These are phyloP conservation scores for Trypanosoma lewisi DNA, from an alignment of 208 protist species.

Conservation along the genomic window DNA sequence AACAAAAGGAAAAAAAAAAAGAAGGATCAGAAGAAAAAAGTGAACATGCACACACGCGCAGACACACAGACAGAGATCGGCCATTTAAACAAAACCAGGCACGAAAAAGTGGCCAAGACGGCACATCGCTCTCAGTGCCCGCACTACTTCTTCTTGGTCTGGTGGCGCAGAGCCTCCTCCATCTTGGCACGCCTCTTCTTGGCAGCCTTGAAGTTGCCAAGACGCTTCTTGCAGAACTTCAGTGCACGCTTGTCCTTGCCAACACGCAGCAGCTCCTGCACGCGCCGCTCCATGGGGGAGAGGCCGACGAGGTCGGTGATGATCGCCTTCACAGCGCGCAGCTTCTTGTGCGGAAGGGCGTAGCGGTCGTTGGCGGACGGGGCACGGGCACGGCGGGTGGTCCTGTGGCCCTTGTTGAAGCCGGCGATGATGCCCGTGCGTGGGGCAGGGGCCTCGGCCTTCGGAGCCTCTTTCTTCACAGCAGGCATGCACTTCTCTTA, in stretches of 20 bases:
- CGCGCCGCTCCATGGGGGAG: conserved; percentile 92
- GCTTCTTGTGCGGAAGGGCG: conserved; percentile 85
- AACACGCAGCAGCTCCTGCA: conserved; percentile 93
- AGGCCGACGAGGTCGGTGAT: conserved; percentile 89
- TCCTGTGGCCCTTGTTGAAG: conserved; percentile 92
- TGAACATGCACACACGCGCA: conserved; percentile 2
- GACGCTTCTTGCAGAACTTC: conserved; percentile 94
- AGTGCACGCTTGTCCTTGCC: conserved; percentile 95
- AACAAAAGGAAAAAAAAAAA: conserved; percentile 2
- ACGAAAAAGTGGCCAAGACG: neutral
- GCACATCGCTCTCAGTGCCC: neutral
- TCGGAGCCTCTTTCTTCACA: conserved; percentile 19
- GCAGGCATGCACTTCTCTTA: conserved; percentile 48
- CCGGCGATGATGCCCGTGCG: conserved; percentile 89
- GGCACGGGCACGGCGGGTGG: conserved; percentile 80
- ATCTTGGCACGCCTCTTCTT: conserved; percentile 93
- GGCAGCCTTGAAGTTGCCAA: conserved; percentile 84
- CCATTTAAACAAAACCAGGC: too few species aligned
- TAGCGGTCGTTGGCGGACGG: conserved; percentile 80
- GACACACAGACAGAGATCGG: neutral
- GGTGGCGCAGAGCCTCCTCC: conserved; percentile 87
- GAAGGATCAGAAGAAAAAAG: conserved; percentile 2
- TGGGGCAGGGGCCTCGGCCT: conserved; percentile 41
- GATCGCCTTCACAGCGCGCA: conserved; percentile 90
- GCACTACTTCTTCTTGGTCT: conserved; percentile 81